Base-by-base conservation (phyloP, 176 grass and related monocot genomes). In the Oryza glumipatula region DNA sequence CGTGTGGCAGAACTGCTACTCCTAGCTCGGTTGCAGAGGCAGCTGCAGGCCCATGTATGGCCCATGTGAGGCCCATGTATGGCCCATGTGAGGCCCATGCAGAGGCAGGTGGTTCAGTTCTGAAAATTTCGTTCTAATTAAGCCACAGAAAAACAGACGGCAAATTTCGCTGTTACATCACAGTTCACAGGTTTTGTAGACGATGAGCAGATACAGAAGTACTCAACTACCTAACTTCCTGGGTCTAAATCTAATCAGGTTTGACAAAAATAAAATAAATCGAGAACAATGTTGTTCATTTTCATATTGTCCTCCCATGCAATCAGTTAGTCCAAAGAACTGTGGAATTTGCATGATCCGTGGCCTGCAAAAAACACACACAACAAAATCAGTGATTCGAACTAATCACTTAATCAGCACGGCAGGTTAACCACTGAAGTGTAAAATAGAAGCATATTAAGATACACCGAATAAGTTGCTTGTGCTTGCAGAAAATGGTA, bases 311-410 rank as follows among this genome's bases (percentile, higher is more conserved):
- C 65, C 66, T 73, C 35, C n/a, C 14, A 45, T 19, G 23, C 6
- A 13, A 51, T 58, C 17, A 7, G 17, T 77, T 70, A 91, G 19
- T 17, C 82, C 78, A 83, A 73, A 11, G 89, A 90, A 80, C 83
- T 90, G 30, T 64, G 76, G 75, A 84, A 92, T 84, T 84, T 88
- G 88, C 94, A 94, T 58, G 82, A 92, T 80, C 89, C 92, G 47
- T 90, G 72, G 68, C 94, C 94, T 97, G 89, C 56, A 84, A 33
- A 58, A 63, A 22, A 61, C 9, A 38, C 36, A 4, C 11, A 3
- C 4, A 33, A 39, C 77, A n/a, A 43, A 79, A 4, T 47, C 1
- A 10, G 21, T 32, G 67, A 22, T 8, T 6, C 5, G 14, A 48
- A 41, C 12, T 49, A 4, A 47, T 11, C 3, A 49, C 13, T 7